Base-by-base conservation (phyloP, 208 protist species). In the Balamuthia mandrillaris region DNA sequence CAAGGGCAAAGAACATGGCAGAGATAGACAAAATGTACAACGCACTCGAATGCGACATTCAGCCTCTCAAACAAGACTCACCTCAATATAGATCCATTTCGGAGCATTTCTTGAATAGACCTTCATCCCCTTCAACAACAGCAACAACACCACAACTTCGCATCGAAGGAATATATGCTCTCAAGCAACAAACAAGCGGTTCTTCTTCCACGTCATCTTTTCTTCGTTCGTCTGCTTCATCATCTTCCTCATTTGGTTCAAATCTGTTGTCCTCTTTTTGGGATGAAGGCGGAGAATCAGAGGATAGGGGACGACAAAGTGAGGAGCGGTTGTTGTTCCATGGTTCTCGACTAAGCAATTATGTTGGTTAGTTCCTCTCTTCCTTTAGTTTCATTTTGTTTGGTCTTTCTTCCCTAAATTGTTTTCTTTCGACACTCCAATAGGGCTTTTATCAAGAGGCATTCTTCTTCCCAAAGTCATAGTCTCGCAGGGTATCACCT, bases 381-480 rank as follows among this genome's bases (percentile, higher is more conserved):
- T 24, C 54, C 33, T 7, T 10, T 61, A 21, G 0, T 7, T 24
- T 0, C 33, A 21, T 10, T 21, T 61, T 10, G 27, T 29, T 27
- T 21, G 7, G 9, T 87, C 35, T 87, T 68, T 78, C 18, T 27
- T 39, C 44, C 78, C 27, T 10, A 33, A 21, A 0, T 21, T 24
- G 18, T 61, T 2, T 21, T 35, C 54, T 1, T 12, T 0, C 27
- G 39, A 31, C 51, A 21, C 10, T 6, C 42, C 61, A 1, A 54
- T 88, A 10, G 78, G 83, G 18, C 79, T 90, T 24, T 81, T 90
- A 2, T 81, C 58, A 12, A 27, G 86, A 3, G 88, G 88, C 18
- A 82, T 90, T 31, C 87, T 85, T 24, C 35, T 90, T 18, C 88
- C 88, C 35, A 39, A 85, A 18, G 54, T 68, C 42, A 39, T 84